Evolutionary conservation across 2,329 filamentous ascomycete genomes (phyloP), one percentile per base, ranked within the genome.

Genomic region (Ilyonectria destructans): DNA sequence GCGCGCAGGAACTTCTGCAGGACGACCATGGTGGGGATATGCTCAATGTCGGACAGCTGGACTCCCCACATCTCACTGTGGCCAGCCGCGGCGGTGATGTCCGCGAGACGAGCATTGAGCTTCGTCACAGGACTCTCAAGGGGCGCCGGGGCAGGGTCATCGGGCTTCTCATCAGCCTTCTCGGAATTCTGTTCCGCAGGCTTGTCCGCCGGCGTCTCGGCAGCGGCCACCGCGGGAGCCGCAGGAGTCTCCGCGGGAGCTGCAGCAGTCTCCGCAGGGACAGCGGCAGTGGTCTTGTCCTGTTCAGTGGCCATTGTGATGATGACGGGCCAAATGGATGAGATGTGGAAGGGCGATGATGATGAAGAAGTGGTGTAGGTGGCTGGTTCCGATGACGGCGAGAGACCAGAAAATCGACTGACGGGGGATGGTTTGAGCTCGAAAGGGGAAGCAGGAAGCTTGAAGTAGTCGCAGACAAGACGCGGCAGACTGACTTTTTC

Each of bases 1-100:
- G 95, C 96, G 74, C 95, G 93, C 63, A 98, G 89, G 83, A 95
- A 98, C 85, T 98, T 98, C 80, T 97, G 94, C 56, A 98, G 86
- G 58, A 98, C 89, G 75, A 97, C 91, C 78, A 93, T 91, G 55
- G 93, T 95, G 62, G 93, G 93, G 59, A 95, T 86, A 75, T 94
- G 87, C 46, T 82, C 80, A 21, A 83, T 82, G 65, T 85, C 81
- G 15, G 81, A 81, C 51, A 98, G 89, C 35, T 88, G 84, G 61
- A 98, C 90, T 56, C 95, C 95, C 90, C 95, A 98, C 87, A 98
- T 93, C 85, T 98, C 95, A 58, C 83, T 83, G 81, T 97, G 87
- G 17, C 83, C 86, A 58, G 88, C 83, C 67, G 86, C 84, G 56
- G 84, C 82, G 67, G 90, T 81, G 68, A 95, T 88, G 7, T 84